Evolutionary conservation across 306 rosid species (phyloP).

Genomic region (Vachellia collinsii): DNA sequence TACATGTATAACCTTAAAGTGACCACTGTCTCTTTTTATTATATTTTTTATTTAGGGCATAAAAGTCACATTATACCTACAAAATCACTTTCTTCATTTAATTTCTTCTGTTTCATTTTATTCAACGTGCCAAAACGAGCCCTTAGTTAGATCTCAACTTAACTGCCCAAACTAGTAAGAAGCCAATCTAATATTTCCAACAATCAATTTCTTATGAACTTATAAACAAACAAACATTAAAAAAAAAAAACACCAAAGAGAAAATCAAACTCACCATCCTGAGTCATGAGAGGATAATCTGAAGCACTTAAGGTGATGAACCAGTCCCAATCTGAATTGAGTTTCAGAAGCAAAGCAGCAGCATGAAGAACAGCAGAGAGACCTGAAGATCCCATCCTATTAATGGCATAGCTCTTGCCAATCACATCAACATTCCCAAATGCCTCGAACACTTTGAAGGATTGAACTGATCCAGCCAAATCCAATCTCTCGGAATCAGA

Average conservation of each 20-base stretch:
- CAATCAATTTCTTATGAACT: background rate
- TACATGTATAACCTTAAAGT: background rate
- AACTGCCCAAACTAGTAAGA: constrained; percentile 1
- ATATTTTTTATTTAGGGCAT: background rate
- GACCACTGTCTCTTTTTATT: no score
- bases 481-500: constrained; percentile 57
- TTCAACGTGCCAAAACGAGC: background rate
- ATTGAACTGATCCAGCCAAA: constrained; percentile 49
- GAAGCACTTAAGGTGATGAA: constrained; percentile 68
- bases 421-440: constrained; percentile 69
- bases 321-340: constrained; percentile 77
- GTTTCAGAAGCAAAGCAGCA: constrained; percentile 69
- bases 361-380: constrained; percentile 74
- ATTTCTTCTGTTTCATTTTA: background rate
- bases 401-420: constrained; percentile 62
- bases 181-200: background rate
- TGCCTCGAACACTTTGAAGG: constrained; percentile 48
- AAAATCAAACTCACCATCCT: constrained; percentile 56
- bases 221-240: background rate
- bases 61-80: background rate
- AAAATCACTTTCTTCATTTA: background rate
- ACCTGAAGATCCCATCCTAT: constrained; percentile 68
- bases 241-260: background rate
- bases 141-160: constrained; percentile 19
- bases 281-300: constrained; percentile 74